Evolutionary conservation across 495 filamentous ascomycete species (phyloP), one percentile per base, ranked within the genome.

Genomic region (Aspergillus baeticus): DNA sequence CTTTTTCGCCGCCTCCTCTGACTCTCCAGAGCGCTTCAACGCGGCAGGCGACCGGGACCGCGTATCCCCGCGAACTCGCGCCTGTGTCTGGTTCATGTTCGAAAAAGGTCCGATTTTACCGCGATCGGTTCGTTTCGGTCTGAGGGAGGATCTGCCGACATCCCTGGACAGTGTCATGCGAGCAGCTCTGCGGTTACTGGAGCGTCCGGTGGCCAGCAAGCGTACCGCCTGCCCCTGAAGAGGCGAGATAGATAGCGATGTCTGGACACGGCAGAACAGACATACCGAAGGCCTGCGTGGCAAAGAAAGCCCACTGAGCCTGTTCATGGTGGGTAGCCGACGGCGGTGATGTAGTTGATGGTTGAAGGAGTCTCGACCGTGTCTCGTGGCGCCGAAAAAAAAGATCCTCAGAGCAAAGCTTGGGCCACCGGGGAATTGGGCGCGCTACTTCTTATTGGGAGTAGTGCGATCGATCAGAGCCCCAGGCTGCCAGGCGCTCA

Each of bases 91-190:
- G 68, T 97, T 97, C 86, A 92, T 91, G 17, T 79, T 84, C 8
- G 81, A 83, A 59, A 88, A 96, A 0, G 92, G 91, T 0, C 89
- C 84, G 31, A 71, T 72, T 21, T 70, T 68, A 57, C 74, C 63
- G 15, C 64, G 59, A n/a, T 62, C 59, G 0, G 62, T 57, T 51
- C 71, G 69, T 45, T 63, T 61, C 43, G 72, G 69, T 55, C 76
- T 83, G 18, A 78, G 63, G 7, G 78, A 67, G 6, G 79, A 57
- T 55, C 77, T 76, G 53, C 80, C 81, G 37, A 95, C 91, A 46
- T 78, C 76, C 35, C 85, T 81, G n/a, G 91, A 95, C 20, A 96
- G 81, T 1, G 84, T 76, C 85, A 93, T 90, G 59, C 91, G 86
- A 44, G 90, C 84, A 6, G 88, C 88, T 37, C 62, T 71, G 41